phyloP scores from a whole-genome alignment of 257 asterid species.

The Lycium ferocissimum region DNA sequence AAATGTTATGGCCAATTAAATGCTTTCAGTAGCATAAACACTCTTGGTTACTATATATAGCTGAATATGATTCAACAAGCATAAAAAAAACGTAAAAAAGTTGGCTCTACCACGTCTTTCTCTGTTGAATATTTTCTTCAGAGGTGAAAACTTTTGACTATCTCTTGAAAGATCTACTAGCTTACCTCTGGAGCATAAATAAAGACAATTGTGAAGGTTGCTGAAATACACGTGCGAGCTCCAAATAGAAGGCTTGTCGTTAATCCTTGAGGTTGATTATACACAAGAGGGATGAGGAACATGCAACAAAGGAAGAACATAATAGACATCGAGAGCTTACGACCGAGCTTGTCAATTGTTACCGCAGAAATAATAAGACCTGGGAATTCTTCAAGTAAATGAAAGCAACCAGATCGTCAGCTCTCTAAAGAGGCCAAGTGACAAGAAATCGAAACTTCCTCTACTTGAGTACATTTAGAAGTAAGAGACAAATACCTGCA shows the following conservation, averaged over 20 bases:
- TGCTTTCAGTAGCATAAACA: background rate
- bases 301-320: constrained; percentile 64
- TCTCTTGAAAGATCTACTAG: background rate
- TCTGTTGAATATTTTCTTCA: background rate
- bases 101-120: background rate
- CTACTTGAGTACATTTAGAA: background rate
- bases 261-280: constrained; percentile 53
- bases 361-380: constrained; percentile 68
- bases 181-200: constrained; percentile 85
- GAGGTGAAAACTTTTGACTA: background rate
- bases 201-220: constrained; percentile 66
- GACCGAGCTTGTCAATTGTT: constrained; percentile 73
- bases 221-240: constrained; percentile 70
- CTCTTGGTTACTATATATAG: background rate
- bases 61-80: background rate
- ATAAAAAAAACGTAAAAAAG: background rate
- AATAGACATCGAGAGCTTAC: constrained; percentile 67
- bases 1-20: background rate
- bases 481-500: constrained; percentile 58
- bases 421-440: constrained; percentile 19
- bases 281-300: constrained; percentile 66
- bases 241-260: constrained; percentile 68
- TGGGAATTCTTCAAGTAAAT: constrained; percentile 65
- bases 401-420: constrained; percentile 36
- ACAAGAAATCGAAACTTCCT: background rate